Evolutionary conservation across 2,329 filamentous ascomycete genomes (phyloP), one percentile per base, ranked within the genome.

Genomic region (Geosmithia flava): DNA sequence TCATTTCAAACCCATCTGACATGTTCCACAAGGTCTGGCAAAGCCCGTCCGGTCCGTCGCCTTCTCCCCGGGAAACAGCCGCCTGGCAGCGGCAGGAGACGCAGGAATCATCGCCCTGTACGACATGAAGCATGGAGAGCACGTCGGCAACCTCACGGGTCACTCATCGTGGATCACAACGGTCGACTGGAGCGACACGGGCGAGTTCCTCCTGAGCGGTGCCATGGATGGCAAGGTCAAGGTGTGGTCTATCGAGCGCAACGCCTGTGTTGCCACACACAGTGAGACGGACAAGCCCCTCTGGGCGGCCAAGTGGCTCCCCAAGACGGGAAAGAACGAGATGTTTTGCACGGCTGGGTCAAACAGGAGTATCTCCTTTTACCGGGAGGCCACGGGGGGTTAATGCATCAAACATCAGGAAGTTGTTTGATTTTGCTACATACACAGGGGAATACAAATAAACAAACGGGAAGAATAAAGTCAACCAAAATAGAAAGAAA

Each of bases 141-240:
- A 95, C 59, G 83, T 97, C 15, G 87, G 85, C 19, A 95, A 89
- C 60, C 69, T 98, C 51, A 68, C 76, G 0, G 87, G 85, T 1
- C 87, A 91, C 62, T 76, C 79, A 1, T 84, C 87, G 5, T 98
- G 91, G 93, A 82, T 98, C 54, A 85, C 91, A 52, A 85, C 85
- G 30, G 71, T 97, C 42, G 88, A 95, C 62, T 98, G 91, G 88
- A 97, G 84, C 62, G 80, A 87, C 59, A 94, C 86, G 4, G 93
- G 93, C 45, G 91, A 97, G 66, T 95, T 87, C 63, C 70, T 98
- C 13, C 73, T 97, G 2, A 94, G 85, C 59, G 87, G 88, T 45
- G 81, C 85, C 1, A 88, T 94, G 63, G 90, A 97, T 60, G 91
- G 93, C 39, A 96, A 95, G 65, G 87, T 86, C 51, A 96, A 95